Conservation (phyloP, 768 basidiomycete species). For the Lactarius indigo region DNA sequence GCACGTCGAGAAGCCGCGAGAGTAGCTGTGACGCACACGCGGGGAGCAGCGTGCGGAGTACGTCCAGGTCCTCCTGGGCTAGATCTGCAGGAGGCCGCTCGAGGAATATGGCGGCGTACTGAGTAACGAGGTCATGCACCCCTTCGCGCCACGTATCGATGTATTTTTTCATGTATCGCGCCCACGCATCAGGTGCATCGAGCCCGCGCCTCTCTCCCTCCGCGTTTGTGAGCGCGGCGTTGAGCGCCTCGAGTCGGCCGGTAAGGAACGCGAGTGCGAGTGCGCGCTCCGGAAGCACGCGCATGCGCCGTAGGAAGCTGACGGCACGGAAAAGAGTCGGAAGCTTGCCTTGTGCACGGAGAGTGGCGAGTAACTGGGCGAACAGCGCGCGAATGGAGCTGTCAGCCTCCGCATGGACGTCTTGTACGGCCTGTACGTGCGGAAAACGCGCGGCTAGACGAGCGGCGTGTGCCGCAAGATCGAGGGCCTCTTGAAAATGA, state of each 20-base stretch:
- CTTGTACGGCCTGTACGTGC: slow-evolving; percentile 50
- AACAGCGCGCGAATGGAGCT: slow-evolving; percentile 67
- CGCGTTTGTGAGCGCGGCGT: slow-evolving; percentile 50
- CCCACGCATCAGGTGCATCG: slow-evolving; percentile 57
- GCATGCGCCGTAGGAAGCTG: slow-evolving; percentile 82
- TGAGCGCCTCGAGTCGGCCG: slow-evolving; percentile 63
- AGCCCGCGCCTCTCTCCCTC: slow-evolving; percentile 39
- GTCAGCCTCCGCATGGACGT: slow-evolving; percentile 64
- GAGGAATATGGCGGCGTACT: slow-evolving; percentile 86
- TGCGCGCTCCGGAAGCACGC: slow-evolving; percentile 63
- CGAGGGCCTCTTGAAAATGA: slow-evolving; percentile 88
- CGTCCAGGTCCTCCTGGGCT: slow-evolving; percentile 30
- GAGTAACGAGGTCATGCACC: slow-evolving; percentile 87
- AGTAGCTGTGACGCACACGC: slow-evolving; percentile 64
- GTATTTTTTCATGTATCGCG: slow-evolving; percentile 78
- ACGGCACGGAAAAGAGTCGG: slow-evolving; percentile 89
- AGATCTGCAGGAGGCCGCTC: slow-evolving; percentile 48
- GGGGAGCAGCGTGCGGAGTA: slow-evolving; percentile 53
- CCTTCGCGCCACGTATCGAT: slow-evolving; percentile 91
- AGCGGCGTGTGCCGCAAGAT: slow-evolving; percentile 71
- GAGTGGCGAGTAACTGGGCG: slow-evolving; percentile 67
- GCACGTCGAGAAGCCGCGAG: slow-evolving; percentile 61
- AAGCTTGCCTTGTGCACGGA: slow-evolving; percentile 84
- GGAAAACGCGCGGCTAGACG: slow-evolving; percentile 40
- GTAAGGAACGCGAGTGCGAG: slow-evolving; percentile 85